A percentile compares a stretch with the other conserved stretches of the same genome.
Evolutionary conservation across 2,329 filamentous ascomycete species (phyloP).

Genomic region (Aspergillus fumigatiaffinis): DNA sequence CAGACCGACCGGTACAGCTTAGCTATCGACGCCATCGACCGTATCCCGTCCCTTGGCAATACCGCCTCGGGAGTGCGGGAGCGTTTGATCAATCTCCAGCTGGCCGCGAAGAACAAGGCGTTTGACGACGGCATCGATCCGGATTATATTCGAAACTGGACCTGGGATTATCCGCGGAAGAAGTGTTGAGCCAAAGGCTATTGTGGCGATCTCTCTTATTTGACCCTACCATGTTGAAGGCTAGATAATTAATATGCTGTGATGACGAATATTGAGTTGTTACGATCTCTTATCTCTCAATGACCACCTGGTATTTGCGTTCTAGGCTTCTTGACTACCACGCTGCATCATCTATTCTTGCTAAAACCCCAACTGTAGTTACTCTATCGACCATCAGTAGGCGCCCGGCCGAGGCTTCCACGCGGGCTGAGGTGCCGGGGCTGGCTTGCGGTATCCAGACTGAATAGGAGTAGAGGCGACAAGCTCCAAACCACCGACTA

Average conservation of each 20-base stretch:
- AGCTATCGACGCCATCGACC: constrained; percentile 72
- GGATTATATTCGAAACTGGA: constrained; percentile 61
- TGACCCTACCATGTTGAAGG: neutral
- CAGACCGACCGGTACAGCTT: constrained; percentile 72
- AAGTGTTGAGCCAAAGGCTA: neutral
- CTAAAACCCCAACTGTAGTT: neutral
- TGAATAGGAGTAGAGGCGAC: neutral
- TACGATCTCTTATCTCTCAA: neutral
- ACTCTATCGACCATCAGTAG: neutral
- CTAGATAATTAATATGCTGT: neutral
- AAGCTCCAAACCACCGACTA: neutral
- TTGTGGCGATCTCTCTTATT: neutral
- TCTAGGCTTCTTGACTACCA: neutral
- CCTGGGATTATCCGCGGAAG: constrained; percentile 50
- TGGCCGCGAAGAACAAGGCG: constrained; percentile 60
- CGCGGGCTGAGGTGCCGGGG: neutral
- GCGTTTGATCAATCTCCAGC: constrained; percentile 60
- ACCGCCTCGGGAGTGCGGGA: constrained; percentile 60
- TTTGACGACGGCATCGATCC: constrained; percentile 70
- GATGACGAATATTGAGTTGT: neutral
- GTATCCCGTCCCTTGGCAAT: constrained; percentile 60
- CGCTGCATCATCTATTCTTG: neutral
- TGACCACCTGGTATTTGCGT: neutral
- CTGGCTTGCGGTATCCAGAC: neutral
- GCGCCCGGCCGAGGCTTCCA: neutral